Evolutionary conservation across 2,329 filamentous ascomycete species (phyloP).

Genomic region (Ophiostoma australiae): DNA sequence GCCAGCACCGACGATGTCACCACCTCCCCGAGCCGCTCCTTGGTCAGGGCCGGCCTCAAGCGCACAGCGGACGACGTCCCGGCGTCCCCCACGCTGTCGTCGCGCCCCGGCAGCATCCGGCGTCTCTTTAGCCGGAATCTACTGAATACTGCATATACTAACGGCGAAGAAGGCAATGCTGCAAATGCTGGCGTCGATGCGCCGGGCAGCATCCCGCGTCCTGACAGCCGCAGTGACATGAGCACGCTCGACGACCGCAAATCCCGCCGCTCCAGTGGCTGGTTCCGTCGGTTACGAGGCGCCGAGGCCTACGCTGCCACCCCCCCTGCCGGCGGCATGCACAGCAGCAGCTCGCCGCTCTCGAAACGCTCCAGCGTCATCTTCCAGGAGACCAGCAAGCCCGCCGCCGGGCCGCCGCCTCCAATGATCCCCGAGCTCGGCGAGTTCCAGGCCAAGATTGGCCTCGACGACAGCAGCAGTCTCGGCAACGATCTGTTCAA

Average conservation of each 20-base stretch:
- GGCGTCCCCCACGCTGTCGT: slow-evolving; percentile 49
- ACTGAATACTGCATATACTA: slow-evolving; percentile 51
- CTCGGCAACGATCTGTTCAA: slow-evolving; percentile 55
- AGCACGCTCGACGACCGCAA: slow-evolving; percentile 50
- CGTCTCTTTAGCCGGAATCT: slow-evolving; percentile 53
- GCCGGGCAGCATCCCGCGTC: slow-evolving; percentile 38
- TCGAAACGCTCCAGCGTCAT: slow-evolving; percentile 43
- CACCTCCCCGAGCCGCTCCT: slow-evolving; percentile 30
- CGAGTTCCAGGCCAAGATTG: slow-evolving; percentile 47
- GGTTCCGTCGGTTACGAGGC: slow-evolving; percentile 52
- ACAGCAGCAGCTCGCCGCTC: slow-evolving; percentile 20
- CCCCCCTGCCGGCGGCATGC: slow-evolving; percentile 5
- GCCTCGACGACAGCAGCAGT: slow-evolving; percentile 41
- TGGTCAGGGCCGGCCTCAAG: slow-evolving; percentile 41
- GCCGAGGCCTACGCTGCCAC: slow-evolving; percentile 22
- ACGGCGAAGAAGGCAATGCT: slow-evolving; percentile 33
- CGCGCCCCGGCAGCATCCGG: slow-evolving; percentile 52
- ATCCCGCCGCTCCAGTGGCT: slow-evolving; percentile 53
- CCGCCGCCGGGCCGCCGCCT: slow-evolving; percentile 46
- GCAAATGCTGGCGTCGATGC: slow-evolving; percentile 22
- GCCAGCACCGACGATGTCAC: slow-evolving; percentile 23
- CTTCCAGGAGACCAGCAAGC: slow-evolving; percentile 37
- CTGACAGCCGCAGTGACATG: slow-evolving; percentile 47
- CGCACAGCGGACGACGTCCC: slow-evolving; percentile 48
- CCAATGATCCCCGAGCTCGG: slow-evolving; percentile 58